phyloP scores from a whole-genome alignment of 345 rosid genomes.

The Moricandia moricandioides region DNA sequence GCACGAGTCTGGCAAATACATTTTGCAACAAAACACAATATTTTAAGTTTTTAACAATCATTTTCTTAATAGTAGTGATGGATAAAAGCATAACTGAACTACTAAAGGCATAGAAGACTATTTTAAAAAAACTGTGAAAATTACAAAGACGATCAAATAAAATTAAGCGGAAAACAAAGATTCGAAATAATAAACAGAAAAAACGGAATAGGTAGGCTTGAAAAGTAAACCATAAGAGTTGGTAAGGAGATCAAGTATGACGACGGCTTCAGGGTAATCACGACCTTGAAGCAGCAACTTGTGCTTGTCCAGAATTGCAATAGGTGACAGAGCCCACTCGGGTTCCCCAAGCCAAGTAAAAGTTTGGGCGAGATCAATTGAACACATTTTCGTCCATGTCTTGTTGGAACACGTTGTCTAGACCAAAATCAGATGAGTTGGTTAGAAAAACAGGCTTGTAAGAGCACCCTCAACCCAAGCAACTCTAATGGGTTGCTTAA shows the following conservation, averaged over 20 bases:
- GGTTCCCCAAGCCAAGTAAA: neutral
- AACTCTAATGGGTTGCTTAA: too few species aligned
- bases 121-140: neutral
- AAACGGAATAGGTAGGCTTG: neutral
- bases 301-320: neutral
- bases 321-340: neutral
- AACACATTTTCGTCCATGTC: neutral
- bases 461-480: too few species aligned
- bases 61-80: too few species aligned
- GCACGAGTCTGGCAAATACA: too few species aligned
- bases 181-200: neutral
- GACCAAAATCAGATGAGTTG: neutral
- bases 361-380: neutral
- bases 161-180: neutral
- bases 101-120: neutral
- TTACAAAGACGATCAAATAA: neutral
- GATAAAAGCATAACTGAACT: neutral
- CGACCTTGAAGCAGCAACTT: neutral
- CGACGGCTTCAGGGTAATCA: neutral
- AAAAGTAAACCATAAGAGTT: neutral
- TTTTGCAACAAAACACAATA: too few species aligned
- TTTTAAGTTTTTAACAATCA: too few species aligned
- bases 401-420: neutral
- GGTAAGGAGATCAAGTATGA: neutral
- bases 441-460: neutral